Evolutionary conservation across 371 early-diverging fungal genomes (phyloP), one percentile per base, ranked within the genome.

Genomic region (Mortierella sp.): DNA sequence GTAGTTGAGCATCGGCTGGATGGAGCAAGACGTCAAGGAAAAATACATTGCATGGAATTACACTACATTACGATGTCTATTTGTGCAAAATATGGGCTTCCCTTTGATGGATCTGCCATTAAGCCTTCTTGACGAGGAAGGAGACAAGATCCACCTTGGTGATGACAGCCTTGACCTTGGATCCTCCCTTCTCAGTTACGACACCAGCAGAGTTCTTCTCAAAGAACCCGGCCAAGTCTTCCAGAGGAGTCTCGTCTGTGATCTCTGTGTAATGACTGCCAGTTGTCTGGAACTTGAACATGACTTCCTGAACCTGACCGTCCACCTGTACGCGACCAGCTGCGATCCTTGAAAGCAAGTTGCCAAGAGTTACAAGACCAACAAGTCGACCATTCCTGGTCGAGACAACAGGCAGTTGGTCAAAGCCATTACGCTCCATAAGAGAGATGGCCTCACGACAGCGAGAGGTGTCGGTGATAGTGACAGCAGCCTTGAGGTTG

Each of bases 351-450:
- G 95, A 90, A 22, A 97, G 85, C 46, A 95, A 80, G 80, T 94
- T 91, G 43, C 96, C 94, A 64, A 96, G 84, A 27, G 95, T 96
- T 39, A 95, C 89, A 57, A 96, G 80, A 28, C 97, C 97, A 54
- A 89, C 88, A 37, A 96, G 79, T 25, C 84, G 80, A 13, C 85
- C 81, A 37, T 81, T 79, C 62, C 79, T 83, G 56, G 85, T 64
- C 14, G 88, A 81, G 24, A 94, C 92, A 13, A 97, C 97, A 8
- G 98, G 98, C 27, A 97, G 83, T 82, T 98, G 98, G 82, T 97
- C 97, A 70, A 97, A 97, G 12, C 90, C 94, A 55, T 92, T 90
- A 40, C 83, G 73, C 78, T 95, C 87, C 96, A 97, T 95, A 60
- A 95, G 81, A 49, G 83, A 82, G 49, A 95, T 89, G 19, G 97